phyloP scores from a whole-genome alignment of 2,329 filamentous ascomycete genomes.

The Fusarium anthophilum region DNA sequence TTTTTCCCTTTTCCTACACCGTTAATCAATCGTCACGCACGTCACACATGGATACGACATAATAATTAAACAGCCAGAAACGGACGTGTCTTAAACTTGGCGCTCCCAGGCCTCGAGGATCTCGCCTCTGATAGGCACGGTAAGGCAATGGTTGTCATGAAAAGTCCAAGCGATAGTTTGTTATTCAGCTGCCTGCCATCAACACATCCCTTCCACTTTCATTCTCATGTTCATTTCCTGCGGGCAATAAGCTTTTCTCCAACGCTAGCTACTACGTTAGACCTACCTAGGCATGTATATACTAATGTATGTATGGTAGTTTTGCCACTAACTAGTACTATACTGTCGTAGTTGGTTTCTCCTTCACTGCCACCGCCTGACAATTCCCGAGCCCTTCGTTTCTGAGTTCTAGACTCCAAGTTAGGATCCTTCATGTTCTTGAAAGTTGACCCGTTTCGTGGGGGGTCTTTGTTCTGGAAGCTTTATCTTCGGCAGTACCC shows the following conservation, averaged over 20 bases:
- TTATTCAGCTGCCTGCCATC: not conserved
- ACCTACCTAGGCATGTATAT: conserved; percentile 9
- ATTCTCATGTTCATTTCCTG: not conserved
- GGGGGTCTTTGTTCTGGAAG: conserved; percentile 9
- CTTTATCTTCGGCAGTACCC: not conserved
- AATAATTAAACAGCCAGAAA: not conserved
- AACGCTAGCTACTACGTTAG: not conserved
- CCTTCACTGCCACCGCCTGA: not conserved
- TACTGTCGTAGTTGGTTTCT: not conserved
- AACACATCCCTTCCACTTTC: not conserved
- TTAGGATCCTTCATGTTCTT: not conserved
- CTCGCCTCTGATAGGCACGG: not conserved
- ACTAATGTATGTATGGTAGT: conserved; percentile 9
- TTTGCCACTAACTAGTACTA: conserved; percentile 23
- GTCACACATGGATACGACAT: not conserved
- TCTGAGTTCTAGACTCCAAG: conserved; percentile 25
- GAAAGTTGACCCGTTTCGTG: not conserved
- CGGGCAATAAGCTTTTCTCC: conserved; percentile 34
- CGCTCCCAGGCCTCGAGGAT: not conserved
- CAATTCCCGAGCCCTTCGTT: not conserved
- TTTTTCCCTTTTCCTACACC: not conserved
- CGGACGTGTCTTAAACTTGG: conserved; percentile 8
- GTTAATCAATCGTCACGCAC: not conserved
- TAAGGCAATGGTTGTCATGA: not conserved
- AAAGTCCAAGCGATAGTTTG: not conserved